Evolutionary conservation across 352 stramenopile species (phyloP).

Genomic region (Achlya hypogyna): DNA sequence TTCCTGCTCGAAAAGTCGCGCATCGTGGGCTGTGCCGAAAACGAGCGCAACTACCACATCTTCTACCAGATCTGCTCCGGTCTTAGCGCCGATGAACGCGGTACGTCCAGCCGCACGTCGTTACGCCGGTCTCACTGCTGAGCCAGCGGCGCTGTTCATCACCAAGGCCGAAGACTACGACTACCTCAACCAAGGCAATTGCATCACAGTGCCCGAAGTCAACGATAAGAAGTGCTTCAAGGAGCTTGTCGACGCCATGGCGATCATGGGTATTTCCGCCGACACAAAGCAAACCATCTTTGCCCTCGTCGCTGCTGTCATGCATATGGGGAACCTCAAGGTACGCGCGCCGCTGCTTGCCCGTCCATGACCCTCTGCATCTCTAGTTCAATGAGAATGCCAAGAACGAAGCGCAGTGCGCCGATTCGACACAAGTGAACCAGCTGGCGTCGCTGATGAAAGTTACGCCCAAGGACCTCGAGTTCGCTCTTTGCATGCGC

Average conservation of each 20-base stretch:
- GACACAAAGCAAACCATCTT: conserved; percentile 93
- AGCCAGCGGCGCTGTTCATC: conserved; percentile 46
- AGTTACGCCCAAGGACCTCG: conserved; percentile 69
- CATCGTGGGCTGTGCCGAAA: conserved; percentile 86
- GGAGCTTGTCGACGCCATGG: conserved; percentile 88
- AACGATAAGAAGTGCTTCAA: conserved; percentile 94
- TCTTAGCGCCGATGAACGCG: conserved; percentile 55
- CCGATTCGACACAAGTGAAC: conserved; percentile 49
- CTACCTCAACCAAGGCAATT: conserved; percentile 92
- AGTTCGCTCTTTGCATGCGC: conserved; percentile 83
- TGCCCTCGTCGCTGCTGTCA: conserved; percentile 90
- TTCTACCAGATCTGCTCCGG: conserved; percentile 96
- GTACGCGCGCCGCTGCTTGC: conserved; percentile 68
- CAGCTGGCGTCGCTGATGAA: conserved; percentile 79
- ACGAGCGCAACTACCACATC: conserved; percentile 98
- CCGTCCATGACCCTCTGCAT: too few relatives aligned
- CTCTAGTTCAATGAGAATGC: conserved; percentile 84
- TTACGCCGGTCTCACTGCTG: background rate
- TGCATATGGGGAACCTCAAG: conserved; percentile 96
- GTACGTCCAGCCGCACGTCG: background rate
- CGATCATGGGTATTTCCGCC: conserved; percentile 78
- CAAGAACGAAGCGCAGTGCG: conserved; percentile 70
- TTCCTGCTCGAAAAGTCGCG: conserved; percentile 98
- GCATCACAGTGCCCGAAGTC: conserved; percentile 87
- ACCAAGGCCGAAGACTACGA: conserved; percentile 84